Evolutionary conservation across 768 basidiomycete genomes (phyloP).

Genomic region (Hydnomerulius pinastri): DNA sequence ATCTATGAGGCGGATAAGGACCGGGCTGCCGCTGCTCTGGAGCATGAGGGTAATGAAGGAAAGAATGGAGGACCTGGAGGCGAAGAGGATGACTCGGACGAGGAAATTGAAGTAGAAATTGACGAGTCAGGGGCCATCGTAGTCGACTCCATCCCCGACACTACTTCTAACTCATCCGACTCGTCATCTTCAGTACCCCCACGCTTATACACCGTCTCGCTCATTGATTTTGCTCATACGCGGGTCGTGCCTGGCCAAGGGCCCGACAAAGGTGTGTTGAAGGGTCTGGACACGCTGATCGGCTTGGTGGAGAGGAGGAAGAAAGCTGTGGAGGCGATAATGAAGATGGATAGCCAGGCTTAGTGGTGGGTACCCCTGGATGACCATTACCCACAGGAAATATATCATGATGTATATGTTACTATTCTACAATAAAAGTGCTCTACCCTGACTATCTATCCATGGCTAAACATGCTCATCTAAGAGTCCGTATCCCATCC

Average conservation of each 20-base stretch:
- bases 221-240: conserved; percentile 97
- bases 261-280: conserved; percentile 75
- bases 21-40: conserved; percentile 34
- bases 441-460: too few species aligned
- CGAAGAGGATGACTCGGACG: conserved; percentile 39
- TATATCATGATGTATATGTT: background rate
- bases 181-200: conserved; percentile 39
- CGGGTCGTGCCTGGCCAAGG: conserved; percentile 66
- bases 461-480: too few species aligned
- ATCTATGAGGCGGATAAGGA: conserved; percentile 70
- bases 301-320: conserved; percentile 60
- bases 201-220: conserved; percentile 57
- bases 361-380: too few species aligned
- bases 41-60: conserved; percentile 45
- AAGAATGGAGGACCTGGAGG: conserved; percentile 19
- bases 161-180: conserved; percentile 20
- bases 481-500: too few species aligned
- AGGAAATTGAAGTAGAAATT: conserved; percentile 39
- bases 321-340: conserved; percentile 36
- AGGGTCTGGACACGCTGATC: conserved; percentile 70
- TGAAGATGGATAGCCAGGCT: background rate
- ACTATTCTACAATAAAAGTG: background rate
- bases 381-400: background rate
- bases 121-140: conserved; percentile 28
- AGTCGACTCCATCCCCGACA: conserved; percentile 19